Base-by-base conservation (phyloP, 805 yeast species). In the Cyberlindnera xylosilytica region DNA sequence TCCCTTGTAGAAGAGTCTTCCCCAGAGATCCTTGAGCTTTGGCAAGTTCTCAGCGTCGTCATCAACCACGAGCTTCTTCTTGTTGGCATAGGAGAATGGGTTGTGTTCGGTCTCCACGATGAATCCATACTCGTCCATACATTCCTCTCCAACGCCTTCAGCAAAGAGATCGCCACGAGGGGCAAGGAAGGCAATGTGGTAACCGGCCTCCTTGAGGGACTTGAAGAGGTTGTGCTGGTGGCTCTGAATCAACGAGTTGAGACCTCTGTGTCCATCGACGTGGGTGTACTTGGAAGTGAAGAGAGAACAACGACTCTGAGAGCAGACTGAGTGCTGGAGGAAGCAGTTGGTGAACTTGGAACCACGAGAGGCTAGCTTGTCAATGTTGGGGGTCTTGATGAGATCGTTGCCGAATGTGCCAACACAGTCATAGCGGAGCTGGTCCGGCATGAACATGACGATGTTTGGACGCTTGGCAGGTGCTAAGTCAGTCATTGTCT, bases 171-270 rank as follows among this genome's bases (percentile, higher is more conserved):
- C 30, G 6, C 30, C 30, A 27, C 30, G 30, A 9, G 30, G 30
- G 30, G 30, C 30, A 27, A 27, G 30, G 30, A 27, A 27, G n/a
- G 30, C 30, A 27, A 27, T 27, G 30, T 27, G 30, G 13, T 27
- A 27, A 27, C 30, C 30, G n/a, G n/a, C 16, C n/a, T 27, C 30
- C 16, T 27, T 27, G 7, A 27, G n/a, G n/a, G 30, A 9, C 16
- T 27, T 27, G 30, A 27, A 27, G n/a, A 27, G 13, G 30, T 27
- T 27, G 6, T 9, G n/a, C n/a, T 27, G 15, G n/a, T 27, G 30
- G 8, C 15, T 9, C 30, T 27, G 30, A 6, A 27, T 8, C 6
- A 27, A 15, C 8, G 30, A 27, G 30, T 27, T 27, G n/a, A 27
- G n/a, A n/a, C 30, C 30, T 13, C 30, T 27, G 30, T 27, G 30